A percentile compares a stretch with the other conserved stretches of the same genome.
These are phyloP conservation scores for Ustilago esculenta DNA, from an alignment of 1,284 basidiomycete species.

Conservation along the genomic window DNA sequence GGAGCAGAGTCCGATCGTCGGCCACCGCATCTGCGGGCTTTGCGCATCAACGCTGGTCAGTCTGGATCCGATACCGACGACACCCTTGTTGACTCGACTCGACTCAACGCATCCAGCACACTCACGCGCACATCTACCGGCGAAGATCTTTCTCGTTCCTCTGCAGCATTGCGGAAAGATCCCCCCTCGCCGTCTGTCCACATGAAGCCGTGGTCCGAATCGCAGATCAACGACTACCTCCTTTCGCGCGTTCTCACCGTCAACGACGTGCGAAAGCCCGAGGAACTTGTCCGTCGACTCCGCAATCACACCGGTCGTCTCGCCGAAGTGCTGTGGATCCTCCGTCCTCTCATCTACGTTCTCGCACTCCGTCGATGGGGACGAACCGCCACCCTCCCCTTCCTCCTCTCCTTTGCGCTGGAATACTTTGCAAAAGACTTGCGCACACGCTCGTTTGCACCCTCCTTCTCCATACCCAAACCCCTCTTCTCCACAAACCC, in stretches of 20 bases:
- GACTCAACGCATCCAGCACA: slow-evolving; percentile 23
- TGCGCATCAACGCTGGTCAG: slow-evolving; percentile 34
- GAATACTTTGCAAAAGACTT: slow-evolving; percentile 55
- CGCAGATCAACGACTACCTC: slow-evolving; percentile 63
- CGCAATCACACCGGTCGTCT: slow-evolving; percentile 33
- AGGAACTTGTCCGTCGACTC: slow-evolving; percentile 58
- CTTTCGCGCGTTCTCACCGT: slow-evolving; percentile 58
- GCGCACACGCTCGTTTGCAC: slow-evolving; percentile 43
- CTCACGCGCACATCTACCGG: slow-evolving; percentile 7
- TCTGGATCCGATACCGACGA: slow-evolving; percentile 57
- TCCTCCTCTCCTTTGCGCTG: slow-evolving; percentile 52
- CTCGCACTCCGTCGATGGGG: slow-evolving; percentile 59
- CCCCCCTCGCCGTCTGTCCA: slow-evolving; percentile 18
- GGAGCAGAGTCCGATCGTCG: slow-evolving; percentile 13
- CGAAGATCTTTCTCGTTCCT: no score
- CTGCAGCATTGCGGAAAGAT: slow-evolving; percentile 10
- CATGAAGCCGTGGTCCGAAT: slow-evolving; percentile 53
- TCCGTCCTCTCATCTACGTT: slow-evolving; percentile 61
- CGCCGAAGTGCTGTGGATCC: slow-evolving; percentile 55
- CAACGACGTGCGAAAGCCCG: slow-evolving; percentile 58
- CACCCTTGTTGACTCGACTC: slow-evolving; percentile 52
- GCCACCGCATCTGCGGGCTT: slow-evolving; percentile 33
- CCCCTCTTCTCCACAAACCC: slow-evolving; percentile 40
- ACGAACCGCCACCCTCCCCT: slow-evolving; percentile 45
- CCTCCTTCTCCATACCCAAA: slow-evolving; percentile 3